Conservation (phyloP, 1,284 basidiomycete genomes). For the Fomitopsis betulina region DNA sequence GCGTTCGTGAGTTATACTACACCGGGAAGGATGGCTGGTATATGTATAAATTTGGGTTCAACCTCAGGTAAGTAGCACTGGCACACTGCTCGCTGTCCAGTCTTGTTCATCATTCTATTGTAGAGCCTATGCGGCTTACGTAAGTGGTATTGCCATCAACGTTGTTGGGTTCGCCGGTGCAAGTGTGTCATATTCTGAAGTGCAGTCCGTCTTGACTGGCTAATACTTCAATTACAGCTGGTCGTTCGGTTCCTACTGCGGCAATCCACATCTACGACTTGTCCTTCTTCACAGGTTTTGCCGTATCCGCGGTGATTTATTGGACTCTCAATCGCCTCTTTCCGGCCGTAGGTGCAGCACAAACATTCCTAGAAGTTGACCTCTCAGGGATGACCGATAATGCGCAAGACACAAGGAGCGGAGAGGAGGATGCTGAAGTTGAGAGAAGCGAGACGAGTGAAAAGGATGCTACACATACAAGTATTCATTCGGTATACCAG, state of each 20-base stretch:
- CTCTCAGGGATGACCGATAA: conserved; percentile 30
- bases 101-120: conserved; percentile 8
- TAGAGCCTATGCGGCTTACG: conserved; percentile 69
- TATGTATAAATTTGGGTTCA: conserved; percentile 73
- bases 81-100: neutral
- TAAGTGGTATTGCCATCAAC: conserved; percentile 78
- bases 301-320: conserved; percentile 64
- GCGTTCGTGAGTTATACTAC: conserved; percentile 70
- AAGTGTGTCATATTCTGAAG: conserved; percentile 33
- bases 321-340: conserved; percentile 51
- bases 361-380: conserved; percentile 60
- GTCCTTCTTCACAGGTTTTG: conserved; percentile 79
- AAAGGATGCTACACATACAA: neutral
- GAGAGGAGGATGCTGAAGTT: neutral
- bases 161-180: conserved; percentile 72
- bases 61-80: conserved; percentile 48
- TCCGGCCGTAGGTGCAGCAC: conserved; percentile 50
- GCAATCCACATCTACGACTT: conserved; percentile 70
- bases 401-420: neutral
- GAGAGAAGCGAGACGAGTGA: neutral
- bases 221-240: conserved; percentile 33
- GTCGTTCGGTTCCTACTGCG: conserved; percentile 53
- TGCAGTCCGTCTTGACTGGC: conserved; percentile 16
- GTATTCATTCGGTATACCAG: neutral
- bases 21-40: conserved; percentile 61